phyloP scores from a whole-genome alignment of 1,284 basidiomycete genomes.

The Puccinia coronata region DNA sequence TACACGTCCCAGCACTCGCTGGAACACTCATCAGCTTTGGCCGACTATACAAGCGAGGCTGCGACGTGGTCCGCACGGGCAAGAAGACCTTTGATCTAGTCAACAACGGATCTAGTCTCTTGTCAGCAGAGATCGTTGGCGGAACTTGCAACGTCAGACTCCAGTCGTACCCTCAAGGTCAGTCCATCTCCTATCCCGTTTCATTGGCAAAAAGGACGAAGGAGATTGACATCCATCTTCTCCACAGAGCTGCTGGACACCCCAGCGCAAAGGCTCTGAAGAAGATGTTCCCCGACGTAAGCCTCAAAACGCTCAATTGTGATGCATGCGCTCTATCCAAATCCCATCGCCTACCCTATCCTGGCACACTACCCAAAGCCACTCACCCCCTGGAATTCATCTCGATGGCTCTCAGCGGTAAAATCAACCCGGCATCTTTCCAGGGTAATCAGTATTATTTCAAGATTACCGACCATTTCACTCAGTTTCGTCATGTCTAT shows the following conservation, averaged over 20 bases:
- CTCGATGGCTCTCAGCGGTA: too few species aligned
- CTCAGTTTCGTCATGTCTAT: too few species aligned
- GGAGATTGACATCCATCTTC: too few species aligned
- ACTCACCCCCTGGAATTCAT: too few species aligned
- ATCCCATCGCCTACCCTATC: too few species aligned
- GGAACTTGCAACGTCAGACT: not conserved
- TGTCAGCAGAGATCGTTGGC: not conserved
- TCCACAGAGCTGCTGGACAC: too few species aligned
- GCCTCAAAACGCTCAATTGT: not conserved
- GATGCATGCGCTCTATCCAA: too few species aligned
- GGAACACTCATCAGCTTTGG: not conserved
- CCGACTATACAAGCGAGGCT: not conserved
- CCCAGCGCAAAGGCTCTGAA: too few species aligned
- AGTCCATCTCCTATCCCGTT: not conserved
- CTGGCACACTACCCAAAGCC: not conserved
- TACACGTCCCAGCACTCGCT: not conserved
- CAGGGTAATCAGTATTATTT: too few species aligned
- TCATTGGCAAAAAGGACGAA: not conserved
- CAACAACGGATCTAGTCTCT: not conserved
- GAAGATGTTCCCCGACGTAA: too few species aligned
- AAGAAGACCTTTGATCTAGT: not conserved
- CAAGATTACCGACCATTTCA: too few species aligned
- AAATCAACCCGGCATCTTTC: too few species aligned
- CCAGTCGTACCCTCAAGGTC: not conserved
- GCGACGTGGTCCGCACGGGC: not conserved